These are phyloP conservation scores for Yamadazyma philogaea DNA, from an alignment of 805 yeast species.

Conservation along the genomic window DNA sequence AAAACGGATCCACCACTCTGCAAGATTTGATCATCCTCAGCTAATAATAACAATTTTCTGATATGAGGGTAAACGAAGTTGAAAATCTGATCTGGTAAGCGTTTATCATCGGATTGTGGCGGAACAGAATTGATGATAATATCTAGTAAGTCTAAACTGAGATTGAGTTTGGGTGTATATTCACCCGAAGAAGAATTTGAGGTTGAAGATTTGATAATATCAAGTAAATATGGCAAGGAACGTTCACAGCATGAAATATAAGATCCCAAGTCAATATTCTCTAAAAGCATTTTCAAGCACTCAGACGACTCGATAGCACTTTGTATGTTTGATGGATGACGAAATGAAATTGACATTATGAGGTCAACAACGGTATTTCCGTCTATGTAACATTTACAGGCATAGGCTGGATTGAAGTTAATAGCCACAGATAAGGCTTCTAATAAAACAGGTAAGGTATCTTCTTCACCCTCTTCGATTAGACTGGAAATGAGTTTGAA, in stretches of 20 bases:
- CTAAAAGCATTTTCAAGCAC: conserved; percentile 60
- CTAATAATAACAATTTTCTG: conserved; percentile 35
- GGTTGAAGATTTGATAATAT: conserved; percentile 29
- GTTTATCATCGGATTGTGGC: conserved; percentile 6
- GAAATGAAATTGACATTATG: conserved; percentile 61
- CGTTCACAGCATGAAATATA: conserved; percentile 48
- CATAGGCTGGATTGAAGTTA: conserved; percentile 28
- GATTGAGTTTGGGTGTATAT: conserved; percentile 58
- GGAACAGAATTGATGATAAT: conserved; percentile 49
- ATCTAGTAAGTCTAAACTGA: conserved; percentile 56
- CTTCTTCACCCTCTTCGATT: conserved; percentile 68
- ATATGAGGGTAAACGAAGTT: conserved; percentile 42
- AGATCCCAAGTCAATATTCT: conserved; percentile 39
- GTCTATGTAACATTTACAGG: conserved; percentile 19
- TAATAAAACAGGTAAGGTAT: conserved; percentile 67
- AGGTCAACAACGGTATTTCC: conserved; percentile 46
- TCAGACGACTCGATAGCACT: conserved; percentile 65
- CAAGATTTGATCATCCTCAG: conserved; percentile 73
- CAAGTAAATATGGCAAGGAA: conserved; percentile 50
- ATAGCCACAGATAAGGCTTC: conserved; percentile 66
- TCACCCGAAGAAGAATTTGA: conserved; percentile 28
- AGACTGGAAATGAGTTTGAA: conserved; percentile 43
- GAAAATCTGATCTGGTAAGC: conserved; percentile 41
- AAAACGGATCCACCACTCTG: conserved; percentile 77
- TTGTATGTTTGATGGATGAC: conserved; percentile 74